Evolutionary conservation across 1,139 yeast species (phyloP).

Genomic region (Scheffersomyces parashehatae): DNA sequence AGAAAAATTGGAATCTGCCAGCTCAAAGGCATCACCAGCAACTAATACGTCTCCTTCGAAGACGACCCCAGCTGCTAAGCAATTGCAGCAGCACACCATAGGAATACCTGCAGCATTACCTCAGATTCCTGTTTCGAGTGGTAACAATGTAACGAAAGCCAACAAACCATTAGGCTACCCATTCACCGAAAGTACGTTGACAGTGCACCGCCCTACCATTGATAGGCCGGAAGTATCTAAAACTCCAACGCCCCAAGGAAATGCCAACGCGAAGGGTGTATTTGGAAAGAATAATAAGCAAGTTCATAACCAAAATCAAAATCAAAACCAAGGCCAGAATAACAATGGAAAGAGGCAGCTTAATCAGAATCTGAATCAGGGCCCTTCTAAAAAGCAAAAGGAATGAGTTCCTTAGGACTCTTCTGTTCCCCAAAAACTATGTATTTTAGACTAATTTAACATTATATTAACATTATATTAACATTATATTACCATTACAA

Average conservation of each 20-base stretch:
- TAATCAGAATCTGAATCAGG: not conserved
- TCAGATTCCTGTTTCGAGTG: not conserved
- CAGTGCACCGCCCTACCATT: conserved; percentile 30
- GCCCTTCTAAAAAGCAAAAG: not conserved
- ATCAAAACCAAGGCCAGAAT: not conserved
- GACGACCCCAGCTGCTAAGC: not conserved
- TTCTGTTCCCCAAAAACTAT: too few species aligned
- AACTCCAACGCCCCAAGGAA: not conserved
- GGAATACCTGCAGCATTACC: not conserved
- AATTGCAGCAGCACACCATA: not conserved
- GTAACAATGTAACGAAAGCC: too few species aligned
- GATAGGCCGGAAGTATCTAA: conserved; percentile 11
- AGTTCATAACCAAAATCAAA: not conserved
- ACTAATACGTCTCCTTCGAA: conserved; percentile 2
- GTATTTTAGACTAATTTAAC: too few species aligned
- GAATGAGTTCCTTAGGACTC: not conserved
- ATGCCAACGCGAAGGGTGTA: not conserved
- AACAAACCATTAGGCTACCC: conserved; percentile 21
- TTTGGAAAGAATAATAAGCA: not conserved
- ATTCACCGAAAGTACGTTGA: conserved; percentile 32
- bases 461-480: too few species aligned
- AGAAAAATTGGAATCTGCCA: conserved; percentile 30
- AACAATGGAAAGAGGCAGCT: too few species aligned
- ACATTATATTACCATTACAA: too few species aligned
- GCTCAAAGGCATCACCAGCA: not conserved